Evolutionary conservation across 352 stramenopile genomes (phyloP).

Genomic region (Aphanomyces euteiches): DNA sequence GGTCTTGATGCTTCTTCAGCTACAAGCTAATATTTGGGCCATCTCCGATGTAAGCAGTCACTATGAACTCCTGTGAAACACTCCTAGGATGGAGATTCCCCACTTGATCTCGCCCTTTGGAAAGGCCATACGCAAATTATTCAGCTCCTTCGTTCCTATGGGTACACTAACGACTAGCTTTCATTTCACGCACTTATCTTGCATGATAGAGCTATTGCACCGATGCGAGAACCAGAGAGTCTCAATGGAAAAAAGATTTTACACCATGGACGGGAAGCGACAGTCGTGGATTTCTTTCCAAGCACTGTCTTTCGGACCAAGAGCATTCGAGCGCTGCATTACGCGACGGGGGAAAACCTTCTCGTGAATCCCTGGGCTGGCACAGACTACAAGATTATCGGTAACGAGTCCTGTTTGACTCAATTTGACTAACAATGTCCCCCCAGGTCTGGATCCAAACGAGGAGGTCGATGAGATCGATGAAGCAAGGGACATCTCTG

Average conservation of each 20-base stretch:
- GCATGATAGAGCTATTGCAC: conserved; percentile 41
- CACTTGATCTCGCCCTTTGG: conserved; percentile 78
- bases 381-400: conserved; percentile 79
- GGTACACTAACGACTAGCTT: conserved; percentile 32
- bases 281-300: conserved; percentile 77
- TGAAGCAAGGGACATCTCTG: neutral
- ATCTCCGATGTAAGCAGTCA: conserved; percentile 64
- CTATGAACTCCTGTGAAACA: neutral
- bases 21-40: conserved; percentile 63
- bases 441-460: conserved; percentile 48
- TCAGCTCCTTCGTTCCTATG: conserved; percentile 70
- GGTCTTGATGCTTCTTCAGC: conserved; percentile 84
- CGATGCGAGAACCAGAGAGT: conserved; percentile 82
- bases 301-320: conserved; percentile 70
- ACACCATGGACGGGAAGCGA: conserved; percentile 63
- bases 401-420: conserved; percentile 13
- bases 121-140: conserved; percentile 78
- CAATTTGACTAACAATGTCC: neutral
- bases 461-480: conserved; percentile 35
- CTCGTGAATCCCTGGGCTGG: conserved; percentile 79
- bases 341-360: conserved; percentile 67
- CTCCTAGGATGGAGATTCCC: conserved; percentile 68
- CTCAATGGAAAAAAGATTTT: conserved; percentile 74
- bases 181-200: neutral
- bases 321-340: conserved; percentile 69